These are phyloP conservation scores for Cucurbita pepo DNA, from an alignment of 306 rosid genomes.

Conservation along the genomic window DNA sequence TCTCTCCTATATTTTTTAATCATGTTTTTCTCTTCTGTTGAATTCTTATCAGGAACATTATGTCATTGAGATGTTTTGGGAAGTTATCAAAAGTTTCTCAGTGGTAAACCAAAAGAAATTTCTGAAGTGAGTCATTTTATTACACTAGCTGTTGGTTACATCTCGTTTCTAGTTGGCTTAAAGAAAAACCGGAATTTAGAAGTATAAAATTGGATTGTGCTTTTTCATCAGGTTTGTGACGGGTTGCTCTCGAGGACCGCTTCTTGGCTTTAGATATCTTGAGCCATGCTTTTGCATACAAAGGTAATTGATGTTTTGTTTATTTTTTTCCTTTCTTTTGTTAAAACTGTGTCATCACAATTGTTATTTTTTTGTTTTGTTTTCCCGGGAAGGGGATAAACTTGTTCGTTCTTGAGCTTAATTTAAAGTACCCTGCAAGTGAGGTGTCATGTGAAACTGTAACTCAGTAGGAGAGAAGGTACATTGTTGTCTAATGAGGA, in stretches of 20 bases:
- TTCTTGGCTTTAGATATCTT: constrained; percentile 81
- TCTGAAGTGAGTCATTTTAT: constrained; percentile 54
- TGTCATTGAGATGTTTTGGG: constrained; percentile 88
- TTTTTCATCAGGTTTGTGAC: constrained; percentile 67
- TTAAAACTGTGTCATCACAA: background rate
- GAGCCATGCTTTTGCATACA: constrained; percentile 92
- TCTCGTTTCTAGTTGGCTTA: background rate
- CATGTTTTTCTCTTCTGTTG: no score
- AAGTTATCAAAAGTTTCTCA: constrained; percentile 78
- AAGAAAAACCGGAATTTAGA: background rate
- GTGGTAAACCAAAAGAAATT: constrained; percentile 78
- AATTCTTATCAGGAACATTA: constrained; percentile 49
- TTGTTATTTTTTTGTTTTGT: background rate
- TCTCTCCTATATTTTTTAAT: no score
- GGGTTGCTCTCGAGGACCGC: constrained; percentile 95
- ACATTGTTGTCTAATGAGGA: background rate
- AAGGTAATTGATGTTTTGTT: constrained; percentile 29
- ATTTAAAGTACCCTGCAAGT: background rate
- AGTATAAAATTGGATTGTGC: constrained; percentile 6
- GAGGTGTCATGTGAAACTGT: background rate
- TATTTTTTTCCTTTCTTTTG: background rate
- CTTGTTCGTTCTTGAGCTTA: background rate
- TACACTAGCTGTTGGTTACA: background rate
- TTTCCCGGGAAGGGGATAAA: background rate
- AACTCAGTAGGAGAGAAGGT: background rate